A percentile compares a stretch with the other conserved stretches of the same genome.
Conservation (phyloP, 768 basidiomycete species). For the Ramaria rubella region DNA sequence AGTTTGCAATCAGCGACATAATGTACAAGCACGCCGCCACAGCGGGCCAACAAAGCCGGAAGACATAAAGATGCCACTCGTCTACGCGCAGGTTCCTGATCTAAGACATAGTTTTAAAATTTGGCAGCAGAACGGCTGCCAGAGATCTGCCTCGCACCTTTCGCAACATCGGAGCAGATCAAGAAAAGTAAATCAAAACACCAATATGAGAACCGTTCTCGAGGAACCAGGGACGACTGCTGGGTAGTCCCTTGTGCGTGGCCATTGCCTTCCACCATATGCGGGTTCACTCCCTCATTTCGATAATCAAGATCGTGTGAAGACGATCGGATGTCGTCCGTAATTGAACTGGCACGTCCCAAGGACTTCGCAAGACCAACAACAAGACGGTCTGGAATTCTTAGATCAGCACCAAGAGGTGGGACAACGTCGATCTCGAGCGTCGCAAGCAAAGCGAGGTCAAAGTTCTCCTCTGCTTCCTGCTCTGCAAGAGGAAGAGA, state of each 20-base stretch:
- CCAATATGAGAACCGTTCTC: conserved; percentile 90
- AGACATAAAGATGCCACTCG: conserved; percentile 69
- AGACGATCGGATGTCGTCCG: conserved; percentile 10
- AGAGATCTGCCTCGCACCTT: conserved; percentile 34
- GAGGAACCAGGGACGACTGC: conserved; percentile 46
- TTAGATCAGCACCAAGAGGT: conserved; percentile 51
- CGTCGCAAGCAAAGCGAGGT: conserved; percentile 68
- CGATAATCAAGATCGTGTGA: conserved; percentile 12
- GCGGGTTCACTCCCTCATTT: conserved; percentile 18
- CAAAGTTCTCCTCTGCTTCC: conserved; percentile 79
- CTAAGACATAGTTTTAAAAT: neutral
- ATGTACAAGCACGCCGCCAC: conserved; percentile 54
- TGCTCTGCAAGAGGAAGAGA: conserved; percentile 56
- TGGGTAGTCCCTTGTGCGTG: conserved; percentile 51
- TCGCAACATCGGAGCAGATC: conserved; percentile 61
- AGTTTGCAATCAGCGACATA: conserved; percentile 83
- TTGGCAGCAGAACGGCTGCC: neutral
- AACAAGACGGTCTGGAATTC: conserved; percentile 68
- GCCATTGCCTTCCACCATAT: conserved; percentile 33
- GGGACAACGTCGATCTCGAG: conserved; percentile 79
- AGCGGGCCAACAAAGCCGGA: conserved; percentile 71
- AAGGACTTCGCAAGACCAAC: conserved; percentile 63
- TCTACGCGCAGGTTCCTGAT: conserved; percentile 39
- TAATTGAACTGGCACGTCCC: conserved; percentile 60
- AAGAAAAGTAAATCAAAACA: conserved; percentile 83